Base-by-base conservation (phyloP, 129 eudicot genomes). In the Rutidosis leptorrhynchoides region DNA sequence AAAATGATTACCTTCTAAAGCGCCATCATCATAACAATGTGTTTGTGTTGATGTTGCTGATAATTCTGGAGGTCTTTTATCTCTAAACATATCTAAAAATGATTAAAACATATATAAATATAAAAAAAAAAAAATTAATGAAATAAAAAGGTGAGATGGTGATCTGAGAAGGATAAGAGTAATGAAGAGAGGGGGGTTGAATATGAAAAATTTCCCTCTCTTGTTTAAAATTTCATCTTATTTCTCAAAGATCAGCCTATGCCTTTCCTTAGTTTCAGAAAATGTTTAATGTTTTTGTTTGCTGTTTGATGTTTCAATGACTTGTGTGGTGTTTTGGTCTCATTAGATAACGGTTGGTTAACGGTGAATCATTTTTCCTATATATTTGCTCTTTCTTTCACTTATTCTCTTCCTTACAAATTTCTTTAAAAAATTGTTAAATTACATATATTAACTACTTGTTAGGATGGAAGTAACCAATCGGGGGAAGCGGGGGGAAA, bases 171-270 rank as follows among this genome's bases (percentile, higher is more conserved):
- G 9, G 75, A 71, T 46, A 30, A 60, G 75, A 60, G 67, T 21
- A 75, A 58, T 60, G 65, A 61, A 66, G 65, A 68, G 80, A 63
- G 80, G 79, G 80, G 70, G 37, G 15, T 37, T 35, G 71, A 35
- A 55, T 16, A 35, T 52, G 51, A 28, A 68, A 60, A 6, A 7
- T 60, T 58, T 60, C 74, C 75, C 80, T 61, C 75, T 75, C 64
- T 75, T 35, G 32, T n/a, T 49, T 71, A 7, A 7, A 28, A 32
- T 67, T 51, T 67, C 69, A 53, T 52, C 73, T 27, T 46, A 60
- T 68, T 75, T 75, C 70, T 68, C 65, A 52, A 75, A 75, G 62
- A 67, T 61, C 73, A 75, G 74, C 79, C 60, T 21, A 58, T 57
- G 58, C 59, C 63, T 75, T 68, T 35, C 64, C 60, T 75, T 67